Percentiles rank a stretch among this genome's conserved stretches.
Evolutionary conservation across 208 protist genomes (phyloP).

Genomic region (Leishmania tarentolae): DNA sequence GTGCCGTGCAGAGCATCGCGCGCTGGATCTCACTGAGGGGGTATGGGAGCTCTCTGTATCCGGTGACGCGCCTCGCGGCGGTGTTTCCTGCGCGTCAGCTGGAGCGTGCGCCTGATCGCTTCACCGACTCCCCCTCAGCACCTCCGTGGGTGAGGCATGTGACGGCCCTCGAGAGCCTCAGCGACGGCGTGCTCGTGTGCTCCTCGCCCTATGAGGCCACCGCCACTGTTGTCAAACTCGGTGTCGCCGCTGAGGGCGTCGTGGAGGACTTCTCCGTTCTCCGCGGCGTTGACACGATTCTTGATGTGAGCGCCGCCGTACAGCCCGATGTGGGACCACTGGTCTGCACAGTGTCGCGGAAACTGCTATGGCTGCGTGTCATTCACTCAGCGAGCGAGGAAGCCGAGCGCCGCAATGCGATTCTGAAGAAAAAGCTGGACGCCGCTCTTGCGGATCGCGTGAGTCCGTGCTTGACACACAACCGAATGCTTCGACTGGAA

Average conservation of each 20-base stretch:
- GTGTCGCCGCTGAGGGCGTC: conserved; percentile 26
- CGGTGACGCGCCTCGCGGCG: conserved; percentile 48
- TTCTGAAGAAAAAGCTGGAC: background rate
- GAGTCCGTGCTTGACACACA: conserved; percentile 8
- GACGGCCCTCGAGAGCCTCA: conserved; percentile 26
- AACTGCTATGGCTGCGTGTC: conserved; percentile 12
- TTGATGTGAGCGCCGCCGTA: conserved; percentile 18
- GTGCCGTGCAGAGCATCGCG: conserved; percentile 30
- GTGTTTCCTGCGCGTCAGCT: conserved; percentile 36
- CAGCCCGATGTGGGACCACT: conserved; percentile 14
- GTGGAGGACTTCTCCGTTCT: conserved; percentile 26
- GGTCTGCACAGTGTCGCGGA: conserved; percentile 18
- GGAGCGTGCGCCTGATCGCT: background rate
- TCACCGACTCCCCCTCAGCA: background rate
- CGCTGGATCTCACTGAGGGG: conserved; percentile 44
- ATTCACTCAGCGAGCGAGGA: background rate
- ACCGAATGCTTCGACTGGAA: conserved; percentile 11
- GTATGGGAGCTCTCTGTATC: conserved; percentile 50
- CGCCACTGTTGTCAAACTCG: conserved; percentile 39
- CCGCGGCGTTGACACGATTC: conserved; percentile 16
- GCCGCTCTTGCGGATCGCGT: conserved; percentile 13
- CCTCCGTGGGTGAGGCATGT: conserved; percentile 27
- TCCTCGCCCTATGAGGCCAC: conserved; percentile 54
- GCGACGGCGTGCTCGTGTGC: conserved; percentile 48
- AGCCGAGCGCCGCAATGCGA: background rate